Conservation (phyloP, 179 eudicot species). For the Pouteria campechiana region DNA sequence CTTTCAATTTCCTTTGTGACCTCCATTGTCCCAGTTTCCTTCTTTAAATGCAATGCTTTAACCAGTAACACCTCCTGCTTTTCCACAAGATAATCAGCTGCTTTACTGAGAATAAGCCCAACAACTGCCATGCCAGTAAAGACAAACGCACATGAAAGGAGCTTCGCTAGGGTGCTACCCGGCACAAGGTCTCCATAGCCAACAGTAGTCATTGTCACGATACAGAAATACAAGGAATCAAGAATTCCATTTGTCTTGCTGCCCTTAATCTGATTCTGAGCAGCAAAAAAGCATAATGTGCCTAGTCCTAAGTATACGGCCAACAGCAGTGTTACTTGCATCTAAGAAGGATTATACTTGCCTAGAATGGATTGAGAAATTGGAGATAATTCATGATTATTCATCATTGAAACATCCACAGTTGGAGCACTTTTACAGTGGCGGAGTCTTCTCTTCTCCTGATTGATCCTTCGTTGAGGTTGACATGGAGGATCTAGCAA, state of each 20-base stretch:
- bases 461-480: slow-evolving; percentile 6
- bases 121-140: slow-evolving; percentile 64
- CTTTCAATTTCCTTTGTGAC: slow-evolving; percentile 34
- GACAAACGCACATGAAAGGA: slow-evolving; percentile 54
- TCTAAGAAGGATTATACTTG: slow-evolving; percentile 20
- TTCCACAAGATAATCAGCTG: slow-evolving; percentile 55
- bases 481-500: slow-evolving; percentile 16
- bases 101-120: slow-evolving; percentile 50
- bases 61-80: slow-evolving; percentile 42
- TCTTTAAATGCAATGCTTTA: slow-evolving; percentile 29
- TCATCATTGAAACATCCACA: slow-evolving; percentile 5
- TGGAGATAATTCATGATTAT: slow-evolving; percentile 1
- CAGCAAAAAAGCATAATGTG: slow-evolving; percentile 32
- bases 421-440: slow-evolving; percentile 21
- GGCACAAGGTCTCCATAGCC: slow-evolving; percentile 86
- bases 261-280: slow-evolving; percentile 44
- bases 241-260: slow-evolving; percentile 40
- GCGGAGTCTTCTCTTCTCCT: slow-evolving; percentile 24
- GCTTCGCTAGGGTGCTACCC: slow-evolving; percentile 28
- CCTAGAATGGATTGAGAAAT: slow-evolving; percentile 13
- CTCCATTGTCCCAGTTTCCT: slow-evolving; percentile 14
- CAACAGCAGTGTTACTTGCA: slow-evolving; percentile 19
- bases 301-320: slow-evolving; percentile 39
- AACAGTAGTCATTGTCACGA: slow-evolving; percentile 79
- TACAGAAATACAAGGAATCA: slow-evolving; percentile 65